Conservation (phyloP, 1,284 basidiomycete genomes). For the Austropuccinia psidii region DNA sequence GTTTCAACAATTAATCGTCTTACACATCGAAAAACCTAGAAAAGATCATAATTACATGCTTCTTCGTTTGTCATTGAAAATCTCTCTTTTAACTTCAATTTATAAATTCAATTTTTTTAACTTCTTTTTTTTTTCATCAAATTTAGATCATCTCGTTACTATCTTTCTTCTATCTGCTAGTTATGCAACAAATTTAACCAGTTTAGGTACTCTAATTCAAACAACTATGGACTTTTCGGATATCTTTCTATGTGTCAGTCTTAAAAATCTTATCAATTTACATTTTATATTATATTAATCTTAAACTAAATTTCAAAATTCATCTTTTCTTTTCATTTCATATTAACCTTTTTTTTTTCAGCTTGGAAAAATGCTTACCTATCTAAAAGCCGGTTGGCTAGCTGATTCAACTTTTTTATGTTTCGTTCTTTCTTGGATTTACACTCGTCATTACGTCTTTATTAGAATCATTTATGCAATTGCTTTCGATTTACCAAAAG, state of each 20-base stretch:
- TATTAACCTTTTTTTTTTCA: background rate
- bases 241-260: conserved; percentile 43
- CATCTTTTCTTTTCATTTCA: background rate
- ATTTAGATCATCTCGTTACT: conserved; percentile 46
- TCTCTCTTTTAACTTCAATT: background rate
- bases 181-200: conserved; percentile 44
- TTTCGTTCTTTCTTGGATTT: conserved; percentile 33
- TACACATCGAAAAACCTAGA: conserved; percentile 46
- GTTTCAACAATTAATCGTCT: conserved; percentile 47
- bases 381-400: background rate
- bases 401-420: conserved; percentile 14
- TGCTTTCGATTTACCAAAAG: conserved; percentile 11
- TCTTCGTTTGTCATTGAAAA: conserved; percentile 34
- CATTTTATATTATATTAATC: background rate
- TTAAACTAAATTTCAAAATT: background rate
- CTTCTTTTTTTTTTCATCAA: background rate
- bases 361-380: conserved; percentile 30
- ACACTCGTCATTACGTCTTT: conserved; percentile 29
- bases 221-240: conserved; percentile 47
- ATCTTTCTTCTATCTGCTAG: conserved; percentile 44
- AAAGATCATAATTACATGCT: conserved; percentile 48
- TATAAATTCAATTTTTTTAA: background rate
- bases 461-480: conserved; percentile 26
- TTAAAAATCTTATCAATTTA: background rate
- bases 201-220: conserved; percentile 45